Evolutionary conservation across 73 alveolate species (phyloP), one percentile per base, ranked within the genome.

Genomic region (Stentor coeruleus): DNA sequence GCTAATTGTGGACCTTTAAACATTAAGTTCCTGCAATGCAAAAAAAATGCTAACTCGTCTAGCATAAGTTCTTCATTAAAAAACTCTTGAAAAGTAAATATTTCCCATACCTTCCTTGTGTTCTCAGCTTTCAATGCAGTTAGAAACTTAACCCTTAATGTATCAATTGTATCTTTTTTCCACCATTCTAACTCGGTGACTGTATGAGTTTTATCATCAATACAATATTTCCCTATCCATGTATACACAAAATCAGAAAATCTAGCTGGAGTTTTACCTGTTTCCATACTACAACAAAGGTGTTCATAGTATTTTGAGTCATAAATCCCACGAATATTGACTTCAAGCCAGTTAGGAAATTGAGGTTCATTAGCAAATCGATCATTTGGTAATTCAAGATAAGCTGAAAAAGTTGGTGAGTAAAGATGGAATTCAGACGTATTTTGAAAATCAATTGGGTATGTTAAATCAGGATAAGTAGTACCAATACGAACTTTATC

Each of bases 301-400:
- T 92, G 91, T 40, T 94, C 98, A 87, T 76, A 83, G 86, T 87
- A 92, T 83, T 94, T 89, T 4, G 95, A 90, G 74, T 94, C 98
- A 30, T 89, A 81, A 20, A 94, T 94, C 0, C 93, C 96, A 42
- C 94, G 82, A 74, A 94, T 86, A 1, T 93, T 89, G 11, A 84
- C 87, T 73, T 86, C 88, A 1, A 90, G 83, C 96, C 96, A 90
- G 82, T 83, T 83, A n/a, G 60, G 39, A 37, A 37, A 84, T 1
- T 31, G 83, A 1, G 58, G 83, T 20, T 75, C 72, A n/a, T 37
- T 37, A 3, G 2, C 14, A 1, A 31, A 20, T 11, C n/a, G 26
- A 26, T 66, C 37, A 15, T 66, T 40, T 15, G 40, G 26, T 20
- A 66, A 20, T 66, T 66, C 79, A 66, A 66, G 37, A 20, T 28